Percentiles rank a stretch among this genome's conserved stretches.
phyloP scores from a whole-genome alignment of 2,329 filamentous ascomycete genomes.

The Emmonsiellopsis sp. region DNA sequence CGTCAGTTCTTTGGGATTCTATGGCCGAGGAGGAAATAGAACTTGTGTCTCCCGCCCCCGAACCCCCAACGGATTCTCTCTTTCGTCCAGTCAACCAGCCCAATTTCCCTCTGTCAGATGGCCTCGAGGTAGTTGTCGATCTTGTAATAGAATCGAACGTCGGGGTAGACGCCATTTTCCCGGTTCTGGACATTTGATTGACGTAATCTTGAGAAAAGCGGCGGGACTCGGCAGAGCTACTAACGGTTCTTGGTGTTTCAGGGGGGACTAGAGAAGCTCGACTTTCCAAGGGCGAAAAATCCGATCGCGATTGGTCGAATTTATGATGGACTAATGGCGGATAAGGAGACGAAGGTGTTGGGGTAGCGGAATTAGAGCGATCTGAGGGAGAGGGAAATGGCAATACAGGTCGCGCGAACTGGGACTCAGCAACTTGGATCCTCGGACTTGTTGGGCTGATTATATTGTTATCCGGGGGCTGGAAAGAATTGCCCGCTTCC shows the following conservation, averaged over 20 bases:
- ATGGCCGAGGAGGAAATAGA: constrained; percentile 28
- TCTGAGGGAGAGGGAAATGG: background rate
- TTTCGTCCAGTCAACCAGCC: background rate
- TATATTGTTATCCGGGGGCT: background rate
- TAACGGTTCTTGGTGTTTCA: background rate
- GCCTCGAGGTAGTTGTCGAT: background rate
- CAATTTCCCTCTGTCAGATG: background rate
- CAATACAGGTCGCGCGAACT: background rate
- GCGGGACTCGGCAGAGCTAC: background rate
- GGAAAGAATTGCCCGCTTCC: constrained; percentile 9
- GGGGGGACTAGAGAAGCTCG: constrained; percentile 2
- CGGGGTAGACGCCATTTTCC: background rate
- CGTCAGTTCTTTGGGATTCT: constrained; percentile 29
- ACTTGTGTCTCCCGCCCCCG: constrained; percentile 24
- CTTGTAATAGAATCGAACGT: background rate
- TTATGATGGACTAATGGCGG: constrained; percentile 2
- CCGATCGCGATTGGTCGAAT: constrained; percentile 1
- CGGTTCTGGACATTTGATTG: background rate
- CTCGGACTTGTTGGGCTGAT: constrained; percentile 1
- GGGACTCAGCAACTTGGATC: background rate
- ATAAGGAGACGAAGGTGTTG: constrained; percentile 9
- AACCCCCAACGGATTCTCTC: constrained; percentile 1
- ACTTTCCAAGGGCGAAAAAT: constrained; percentile 5
- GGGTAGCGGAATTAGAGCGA: background rate
- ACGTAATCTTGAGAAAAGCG: background rate